Evolutionary conservation across 352 stramenopile genomes (phyloP).

Genomic region (Phytophthora fragariae): DNA sequence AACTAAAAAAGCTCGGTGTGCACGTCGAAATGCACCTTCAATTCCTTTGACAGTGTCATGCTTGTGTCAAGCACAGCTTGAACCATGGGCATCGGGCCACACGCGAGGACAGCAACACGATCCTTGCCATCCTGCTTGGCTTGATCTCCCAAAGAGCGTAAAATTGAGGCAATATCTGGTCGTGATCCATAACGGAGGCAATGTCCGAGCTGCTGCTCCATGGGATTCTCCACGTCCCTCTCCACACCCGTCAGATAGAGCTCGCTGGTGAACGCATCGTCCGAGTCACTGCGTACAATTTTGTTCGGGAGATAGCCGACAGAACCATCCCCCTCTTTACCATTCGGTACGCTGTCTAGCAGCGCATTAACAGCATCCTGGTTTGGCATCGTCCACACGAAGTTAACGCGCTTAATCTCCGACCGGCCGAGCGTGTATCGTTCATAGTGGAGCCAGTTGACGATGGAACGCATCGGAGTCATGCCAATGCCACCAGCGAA

Average conservation of each 20-base stretch:
- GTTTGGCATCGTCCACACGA: conserved; percentile 49
- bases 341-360: conserved; percentile 2
- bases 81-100: conserved; percentile 42
- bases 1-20: conserved; percentile 45
- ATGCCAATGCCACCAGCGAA: conserved; percentile 54
- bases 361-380: conserved; percentile 39
- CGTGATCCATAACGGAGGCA: conserved; percentile 33
- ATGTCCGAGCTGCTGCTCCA: conserved; percentile 32
- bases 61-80: conserved; percentile 20
- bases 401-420: conserved; percentile 41
- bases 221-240: conserved; percentile 28
- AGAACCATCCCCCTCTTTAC: neutral
- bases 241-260: conserved; percentile 36
- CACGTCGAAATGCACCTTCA: conserved; percentile 44
- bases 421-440: conserved; percentile 14
- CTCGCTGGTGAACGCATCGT: conserved; percentile 1
- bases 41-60: conserved; percentile 22
- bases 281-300: neutral
- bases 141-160: conserved; percentile 35
- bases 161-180: conserved; percentile 23
- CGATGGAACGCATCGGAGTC: conserved; percentile 49
- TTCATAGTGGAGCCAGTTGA: conserved; percentile 40
- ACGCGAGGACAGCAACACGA: conserved; percentile 50
- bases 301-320: conserved; percentile 11
- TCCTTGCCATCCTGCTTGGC: conserved; percentile 24